Base-by-base conservation (phyloP, 139 green algal genomes). In the Micractinium conductrix region DNA sequence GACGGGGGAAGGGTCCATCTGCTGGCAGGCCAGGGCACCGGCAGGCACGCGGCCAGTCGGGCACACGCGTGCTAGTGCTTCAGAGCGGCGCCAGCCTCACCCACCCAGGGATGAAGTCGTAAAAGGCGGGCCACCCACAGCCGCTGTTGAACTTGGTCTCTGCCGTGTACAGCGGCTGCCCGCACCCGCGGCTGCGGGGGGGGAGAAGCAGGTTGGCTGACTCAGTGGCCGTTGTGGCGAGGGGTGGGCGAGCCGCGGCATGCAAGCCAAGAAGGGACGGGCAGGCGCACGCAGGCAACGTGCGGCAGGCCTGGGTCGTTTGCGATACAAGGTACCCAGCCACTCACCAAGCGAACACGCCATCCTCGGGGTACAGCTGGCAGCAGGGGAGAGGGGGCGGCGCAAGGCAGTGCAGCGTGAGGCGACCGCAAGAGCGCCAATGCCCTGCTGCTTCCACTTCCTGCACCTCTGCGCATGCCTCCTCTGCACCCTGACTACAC, bases 91-190 rank as follows among this genome's bases (percentile, higher is more conserved):
- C 8, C 8, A 21, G 2, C 2, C 2, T 19, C 6, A 62, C 70
- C 4, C 91, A 44, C 89, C 78, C 92, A 37, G 84, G 86, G 37
- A 92, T 75, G 45, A 89, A 76, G 69, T 98, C 94, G 74, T 96
- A 96, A 78, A 96, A 98, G 10, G 97, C 97, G 6, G 97, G 97
- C 97, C 97, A 99, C 30, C 97, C 96, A 81, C 97, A 99, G 22
- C 97, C 97, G 63, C 78, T 93, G 84, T 99, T 92, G 85, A 99
- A 99, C 87, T 99, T 99, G 38, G 89, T 94, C 30, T 97, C 89
- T 1, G 93, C 96, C 80, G 89, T 96, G 88, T 91, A 89, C 42
- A 85, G 78, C 5, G 78, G 78, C 43, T 50, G 37, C 14, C 38
- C 43, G 43, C 78, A 83, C 42, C 42, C 78, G 7, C 76, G 76